Conservation (phyloP, 371 early-diverging fungal genomes). For the Actinomortierella ambigua region DNA sequence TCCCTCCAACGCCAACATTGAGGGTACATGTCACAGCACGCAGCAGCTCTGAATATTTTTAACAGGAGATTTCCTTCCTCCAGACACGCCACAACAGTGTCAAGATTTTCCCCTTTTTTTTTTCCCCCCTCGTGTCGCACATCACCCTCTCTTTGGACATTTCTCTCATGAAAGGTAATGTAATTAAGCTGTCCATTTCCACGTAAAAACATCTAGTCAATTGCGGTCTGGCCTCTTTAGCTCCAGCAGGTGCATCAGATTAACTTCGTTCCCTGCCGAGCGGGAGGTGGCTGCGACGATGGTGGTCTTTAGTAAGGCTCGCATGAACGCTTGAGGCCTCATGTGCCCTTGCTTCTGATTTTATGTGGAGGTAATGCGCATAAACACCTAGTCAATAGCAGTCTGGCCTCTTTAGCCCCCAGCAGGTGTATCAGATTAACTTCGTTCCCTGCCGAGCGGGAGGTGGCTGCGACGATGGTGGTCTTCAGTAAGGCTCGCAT, state of each 20-base stretch:
- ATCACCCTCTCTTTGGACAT: too few species aligned
- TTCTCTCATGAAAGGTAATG: too few species aligned
- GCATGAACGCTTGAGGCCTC: constrained; percentile 15
- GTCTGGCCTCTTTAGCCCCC: constrained; percentile 14
- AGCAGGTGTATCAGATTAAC: constrained; percentile 19
- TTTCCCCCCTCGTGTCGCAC: too few species aligned
- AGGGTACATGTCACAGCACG: too few species aligned
- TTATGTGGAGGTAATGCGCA: background rate
- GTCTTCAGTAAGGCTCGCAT: constrained; percentile 21
- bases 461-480: constrained; percentile 18
- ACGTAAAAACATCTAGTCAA: constrained; percentile 7
- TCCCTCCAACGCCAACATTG: too few species aligned
- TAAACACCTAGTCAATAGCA: constrained; percentile 10
- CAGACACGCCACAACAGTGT: too few species aligned
- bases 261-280: constrained; percentile 16
- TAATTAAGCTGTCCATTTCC: too few species aligned
- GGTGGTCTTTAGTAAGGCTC: constrained; percentile 18
- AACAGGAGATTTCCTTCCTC: too few species aligned
- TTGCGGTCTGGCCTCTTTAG: constrained; percentile 13
- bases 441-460: constrained; percentile 16
- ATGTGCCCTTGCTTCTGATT: constrained; percentile 5
- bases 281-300: constrained; percentile 19
- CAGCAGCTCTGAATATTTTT: too few species aligned
- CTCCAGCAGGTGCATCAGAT: constrained; percentile 21
- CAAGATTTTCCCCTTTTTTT: too few species aligned